A percentile compares a stretch with the other conserved stretches of the same genome.
Conservation (phyloP, 345 rosid genomes). For the Clausena lansium region DNA sequence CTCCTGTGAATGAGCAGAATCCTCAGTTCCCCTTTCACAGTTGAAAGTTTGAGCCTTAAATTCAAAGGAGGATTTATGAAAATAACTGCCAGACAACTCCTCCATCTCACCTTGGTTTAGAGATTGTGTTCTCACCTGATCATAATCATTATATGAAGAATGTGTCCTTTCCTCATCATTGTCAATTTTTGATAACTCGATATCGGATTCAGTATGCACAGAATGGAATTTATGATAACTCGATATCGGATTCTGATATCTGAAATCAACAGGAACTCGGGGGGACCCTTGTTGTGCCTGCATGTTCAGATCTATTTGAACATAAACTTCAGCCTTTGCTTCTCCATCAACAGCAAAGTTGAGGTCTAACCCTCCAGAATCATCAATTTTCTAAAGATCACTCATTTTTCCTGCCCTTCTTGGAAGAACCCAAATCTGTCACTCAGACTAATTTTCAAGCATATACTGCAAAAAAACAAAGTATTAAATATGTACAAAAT, state of each 20-base stretch:
- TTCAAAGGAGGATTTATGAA: conserved; percentile 23
- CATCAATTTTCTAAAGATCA: conserved; percentile 6
- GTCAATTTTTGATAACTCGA: too few species aligned
- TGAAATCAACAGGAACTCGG: neutral
- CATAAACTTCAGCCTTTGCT: neutral
- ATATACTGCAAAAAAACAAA: neutral
- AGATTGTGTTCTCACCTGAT: conserved; percentile 14
- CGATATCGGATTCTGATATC: neutral
- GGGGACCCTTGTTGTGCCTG: neutral
- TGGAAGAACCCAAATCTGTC: conserved; percentile 8
- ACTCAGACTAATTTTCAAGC: neutral
- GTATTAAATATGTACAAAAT: neutral
- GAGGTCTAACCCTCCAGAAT: conserved; percentile 7
- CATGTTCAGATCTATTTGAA: conserved; percentile 13
- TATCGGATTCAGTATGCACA: neutral
- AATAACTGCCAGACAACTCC: conserved; percentile 25
- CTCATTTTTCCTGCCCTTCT: conserved; percentile 12
- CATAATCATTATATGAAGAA: conserved; percentile 4
- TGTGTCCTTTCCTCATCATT: conserved; percentile 11
- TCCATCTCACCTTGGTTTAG: conserved; percentile 28
- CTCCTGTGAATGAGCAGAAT: conserved; percentile 27
- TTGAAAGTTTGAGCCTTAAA: conserved; percentile 18
- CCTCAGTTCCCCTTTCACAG: conserved; percentile 24
- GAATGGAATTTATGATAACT: conserved; percentile 6
- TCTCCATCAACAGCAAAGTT: conserved; percentile 5